Evolutionary conservation across 257 asterid genomes (phyloP).

Genomic region (Perilla frutescens): DNA sequence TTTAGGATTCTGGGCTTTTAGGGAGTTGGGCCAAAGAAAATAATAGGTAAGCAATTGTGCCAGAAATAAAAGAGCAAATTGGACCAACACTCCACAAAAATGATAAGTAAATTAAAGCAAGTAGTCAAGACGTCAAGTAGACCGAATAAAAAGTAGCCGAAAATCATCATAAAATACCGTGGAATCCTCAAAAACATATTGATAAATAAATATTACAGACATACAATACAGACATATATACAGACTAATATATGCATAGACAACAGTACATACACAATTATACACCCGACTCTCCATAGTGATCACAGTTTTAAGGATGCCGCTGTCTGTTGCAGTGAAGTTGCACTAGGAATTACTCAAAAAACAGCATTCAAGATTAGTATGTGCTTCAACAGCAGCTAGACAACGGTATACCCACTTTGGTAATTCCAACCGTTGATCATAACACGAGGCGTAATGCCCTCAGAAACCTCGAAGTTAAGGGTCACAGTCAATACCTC

Average conservation of each 20-base stretch:
- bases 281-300: constrained; percentile 8
- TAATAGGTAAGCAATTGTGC: too few relatives aligned
- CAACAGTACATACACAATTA: constrained; percentile 16
- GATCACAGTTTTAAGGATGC: constrained; percentile 9
- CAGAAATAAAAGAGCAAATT: too few relatives aligned
- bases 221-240: too few relatives aligned
- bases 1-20: too few relatives aligned
- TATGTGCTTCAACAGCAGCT: constrained; percentile 26
- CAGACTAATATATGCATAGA: background rate
- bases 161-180: too few relatives aligned
- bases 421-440: constrained; percentile 77
- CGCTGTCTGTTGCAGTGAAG: background rate
- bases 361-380: background rate
- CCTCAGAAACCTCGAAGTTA: constrained; percentile 75
- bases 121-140: too few relatives aligned
- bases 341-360: constrained; percentile 2
- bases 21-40: too few relatives aligned
- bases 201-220: too few relatives aligned
- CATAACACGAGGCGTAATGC: constrained; percentile 59
- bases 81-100: too few relatives aligned
- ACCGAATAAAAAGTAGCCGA: too few relatives aligned
- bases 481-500: constrained; percentile 69
- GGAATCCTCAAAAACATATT: too few relatives aligned
- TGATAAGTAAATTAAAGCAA: too few relatives aligned
- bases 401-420: constrained; percentile 45